Evolutionary conservation across 23 red algal species (phyloP).

Genomic region (Chondrus crispus): DNA sequence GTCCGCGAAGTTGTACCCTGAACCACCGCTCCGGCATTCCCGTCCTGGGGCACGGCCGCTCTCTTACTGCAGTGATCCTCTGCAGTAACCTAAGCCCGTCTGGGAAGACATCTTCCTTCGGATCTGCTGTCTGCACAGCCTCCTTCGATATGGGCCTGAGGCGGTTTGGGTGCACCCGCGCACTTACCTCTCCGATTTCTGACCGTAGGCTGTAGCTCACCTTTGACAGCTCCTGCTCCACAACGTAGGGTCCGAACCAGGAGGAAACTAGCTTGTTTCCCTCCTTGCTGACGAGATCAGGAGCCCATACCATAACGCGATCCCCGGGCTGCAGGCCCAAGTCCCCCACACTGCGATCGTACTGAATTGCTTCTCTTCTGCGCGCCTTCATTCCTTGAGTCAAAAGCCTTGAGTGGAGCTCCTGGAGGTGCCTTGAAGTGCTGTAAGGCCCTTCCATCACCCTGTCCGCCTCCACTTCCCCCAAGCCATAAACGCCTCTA

Average conservation of each 20-base stretch:
- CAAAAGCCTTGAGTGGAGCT: too few relatives aligned
- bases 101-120: constrained; percentile 1
- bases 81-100: not conserved
- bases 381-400: too few relatives aligned
- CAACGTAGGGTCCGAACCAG: too few relatives aligned
- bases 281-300: not conserved
- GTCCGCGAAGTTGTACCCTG: too few relatives aligned
- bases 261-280: constrained; percentile 14
- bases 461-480: not conserved
- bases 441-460: not conserved
- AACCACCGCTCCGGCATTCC: too few relatives aligned
- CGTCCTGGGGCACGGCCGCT: too few relatives aligned
- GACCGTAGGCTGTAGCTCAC: not conserved
- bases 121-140: not conserved
- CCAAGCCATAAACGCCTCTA: not conserved
- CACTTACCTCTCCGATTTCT: not conserved
- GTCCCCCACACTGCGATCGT: not conserved
- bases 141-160: not conserved
- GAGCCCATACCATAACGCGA: not conserved
- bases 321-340: not conserved
- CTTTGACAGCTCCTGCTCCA: too few relatives aligned
- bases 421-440: too few relatives aligned
- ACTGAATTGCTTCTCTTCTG: not conserved
- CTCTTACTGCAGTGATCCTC: too few relatives aligned
- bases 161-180: constrained; percentile 6